Percentiles rank a stretch among this genome's conserved stretches.
These are phyloP conservation scores for Fusarium solani-melongenae DNA, from an alignment of 2,329 filamentous ascomycete genomes.

Conservation along the genomic window DNA sequence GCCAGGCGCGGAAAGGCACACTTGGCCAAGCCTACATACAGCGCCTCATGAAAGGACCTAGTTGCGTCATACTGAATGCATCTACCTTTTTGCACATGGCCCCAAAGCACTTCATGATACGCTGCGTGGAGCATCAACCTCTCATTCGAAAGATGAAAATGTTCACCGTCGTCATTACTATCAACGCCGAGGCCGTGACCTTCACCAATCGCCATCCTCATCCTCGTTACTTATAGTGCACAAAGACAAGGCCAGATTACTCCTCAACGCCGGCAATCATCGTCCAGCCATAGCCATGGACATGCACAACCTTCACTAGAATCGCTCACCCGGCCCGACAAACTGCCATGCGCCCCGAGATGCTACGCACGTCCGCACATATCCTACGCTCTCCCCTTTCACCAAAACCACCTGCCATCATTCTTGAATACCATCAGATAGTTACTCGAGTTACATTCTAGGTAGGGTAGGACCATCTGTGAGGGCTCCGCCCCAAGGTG, in stretches of 20 bases:
- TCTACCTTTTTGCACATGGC: not conserved
- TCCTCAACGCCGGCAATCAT: slow-evolving; percentile 26
- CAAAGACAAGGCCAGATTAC: slow-evolving; percentile 10
- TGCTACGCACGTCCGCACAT: slow-evolving; percentile 36
- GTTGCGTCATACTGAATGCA: not conserved
- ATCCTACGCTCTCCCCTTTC: slow-evolving; percentile 39
- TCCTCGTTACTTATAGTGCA: slow-evolving; percentile 3
- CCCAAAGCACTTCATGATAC: not conserved
- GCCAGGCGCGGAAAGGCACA: not conserved
- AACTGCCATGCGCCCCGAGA: slow-evolving; percentile 21
- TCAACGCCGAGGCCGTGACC: not conserved
- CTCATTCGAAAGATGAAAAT: not conserved
- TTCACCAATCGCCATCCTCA: not conserved
- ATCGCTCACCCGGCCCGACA: slow-evolving; percentile 17
- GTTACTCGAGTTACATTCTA: slow-evolving; percentile 48
- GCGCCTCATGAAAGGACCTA: not conserved
- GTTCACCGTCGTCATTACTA: not conserved
- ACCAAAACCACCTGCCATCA: slow-evolving; percentile 40
- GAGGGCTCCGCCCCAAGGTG: slow-evolving; percentile 25
- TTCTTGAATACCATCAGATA: slow-evolving; percentile 44
- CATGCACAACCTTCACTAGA: slow-evolving; percentile 21
- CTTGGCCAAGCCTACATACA: not conserved
- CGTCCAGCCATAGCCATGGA: slow-evolving; percentile 15
- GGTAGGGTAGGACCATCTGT: slow-evolving; percentile 37
- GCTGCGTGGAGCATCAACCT: not conserved